Percentiles rank a stretch among this genome's conserved stretches.
Conservation (phyloP, 2,329 filamentous ascomycete genomes). For the Leptographium radiaticola region DNA sequence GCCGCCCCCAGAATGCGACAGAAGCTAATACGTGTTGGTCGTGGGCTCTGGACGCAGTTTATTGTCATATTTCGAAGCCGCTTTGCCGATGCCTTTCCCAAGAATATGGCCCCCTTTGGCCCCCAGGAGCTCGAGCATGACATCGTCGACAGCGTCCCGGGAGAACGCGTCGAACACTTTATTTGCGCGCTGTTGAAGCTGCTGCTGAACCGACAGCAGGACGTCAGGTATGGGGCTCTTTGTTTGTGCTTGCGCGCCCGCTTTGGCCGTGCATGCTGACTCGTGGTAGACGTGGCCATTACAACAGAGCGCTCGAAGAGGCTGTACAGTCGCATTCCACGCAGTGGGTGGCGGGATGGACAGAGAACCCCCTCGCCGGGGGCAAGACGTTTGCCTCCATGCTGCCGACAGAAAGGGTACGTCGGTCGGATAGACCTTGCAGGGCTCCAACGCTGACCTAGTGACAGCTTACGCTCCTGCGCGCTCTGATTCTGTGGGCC, state of each 20-base stretch:
- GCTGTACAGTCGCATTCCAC: conserved; percentile 71
- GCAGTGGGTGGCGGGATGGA: conserved; percentile 84
- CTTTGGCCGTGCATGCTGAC: background rate
- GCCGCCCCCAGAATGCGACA: conserved; percentile 3
- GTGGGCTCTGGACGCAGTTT: conserved; percentile 47
- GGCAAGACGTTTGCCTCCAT: conserved; percentile 72
- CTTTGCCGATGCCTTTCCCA: conserved; percentile 79
- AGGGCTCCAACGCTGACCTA: background rate
- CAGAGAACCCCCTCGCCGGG: conserved; percentile 70
- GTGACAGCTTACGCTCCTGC: conserved; percentile 66
- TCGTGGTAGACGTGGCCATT: conserved; percentile 67
- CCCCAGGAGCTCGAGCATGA: conserved; percentile 91
- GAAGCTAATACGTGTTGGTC: conserved; percentile 18
- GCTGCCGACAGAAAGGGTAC: conserved; percentile 68
- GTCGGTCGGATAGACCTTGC: conserved; percentile 12
- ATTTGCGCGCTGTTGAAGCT: conserved; percentile 81
- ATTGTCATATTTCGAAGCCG: conserved; percentile 96
- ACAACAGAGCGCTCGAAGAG: conserved; percentile 86
- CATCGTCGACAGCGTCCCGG: conserved; percentile 62
- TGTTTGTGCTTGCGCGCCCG: conserved; percentile 10
- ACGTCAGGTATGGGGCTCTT: conserved; percentile 67
- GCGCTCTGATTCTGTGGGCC: conserved; percentile 76
- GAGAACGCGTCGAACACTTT: conserved; percentile 75
- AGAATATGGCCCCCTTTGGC: conserved; percentile 77
- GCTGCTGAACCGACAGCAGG: conserved; percentile 92